These are phyloP conservation scores for Fusarium agapanthi DNA, from an alignment of 2,329 filamentous ascomycete genomes.

Conservation along the genomic window DNA sequence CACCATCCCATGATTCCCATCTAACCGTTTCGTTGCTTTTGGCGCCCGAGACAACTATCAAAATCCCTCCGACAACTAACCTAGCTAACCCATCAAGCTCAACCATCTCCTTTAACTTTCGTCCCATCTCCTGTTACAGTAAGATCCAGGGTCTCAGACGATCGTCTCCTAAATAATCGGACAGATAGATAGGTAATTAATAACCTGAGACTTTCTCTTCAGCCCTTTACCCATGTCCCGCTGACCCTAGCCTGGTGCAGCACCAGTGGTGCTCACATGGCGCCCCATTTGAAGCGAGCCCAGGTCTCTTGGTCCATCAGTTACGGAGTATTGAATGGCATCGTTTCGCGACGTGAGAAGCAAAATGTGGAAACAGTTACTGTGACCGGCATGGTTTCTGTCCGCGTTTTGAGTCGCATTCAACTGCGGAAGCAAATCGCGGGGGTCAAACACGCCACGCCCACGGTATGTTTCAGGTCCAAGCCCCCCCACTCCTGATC, in stretches of 20 bases:
- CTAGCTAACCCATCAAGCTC: not conserved
- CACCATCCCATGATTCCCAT: not conserved
- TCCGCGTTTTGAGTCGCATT: slow-evolving; percentile 20
- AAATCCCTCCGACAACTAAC: not conserved
- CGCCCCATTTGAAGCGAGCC: not conserved
- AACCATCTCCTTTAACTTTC: slow-evolving; percentile 15
- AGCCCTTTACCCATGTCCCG: not conserved
- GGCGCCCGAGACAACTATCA: not conserved
- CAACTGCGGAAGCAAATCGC: slow-evolving; percentile 34
- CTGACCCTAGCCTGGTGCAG: not conserved
- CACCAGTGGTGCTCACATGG: slow-evolving; percentile 2
- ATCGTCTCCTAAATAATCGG: not conserved
- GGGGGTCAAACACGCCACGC: slow-evolving; percentile 20
- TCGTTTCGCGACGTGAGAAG: slow-evolving; percentile 32
- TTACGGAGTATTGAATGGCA: slow-evolving; percentile 34
- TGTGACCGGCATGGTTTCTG: slow-evolving; percentile 27
- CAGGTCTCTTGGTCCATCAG: slow-evolving; percentile 2
- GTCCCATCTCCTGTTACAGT: slow-evolving; percentile 13
- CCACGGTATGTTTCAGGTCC: slow-evolving; percentile 41
- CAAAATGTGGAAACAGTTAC: slow-evolving; percentile 31
- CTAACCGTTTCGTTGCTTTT: not conserved
- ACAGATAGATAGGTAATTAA: not conserved
- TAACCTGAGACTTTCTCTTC: slow-evolving; percentile 5
- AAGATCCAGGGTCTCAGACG: slow-evolving; percentile 8
- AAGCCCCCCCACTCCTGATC: slow-evolving; percentile 17